Evolutionary conservation across 805 yeast genomes (phyloP).

Genomic region (Wickerhamiella qilinensis): DNA sequence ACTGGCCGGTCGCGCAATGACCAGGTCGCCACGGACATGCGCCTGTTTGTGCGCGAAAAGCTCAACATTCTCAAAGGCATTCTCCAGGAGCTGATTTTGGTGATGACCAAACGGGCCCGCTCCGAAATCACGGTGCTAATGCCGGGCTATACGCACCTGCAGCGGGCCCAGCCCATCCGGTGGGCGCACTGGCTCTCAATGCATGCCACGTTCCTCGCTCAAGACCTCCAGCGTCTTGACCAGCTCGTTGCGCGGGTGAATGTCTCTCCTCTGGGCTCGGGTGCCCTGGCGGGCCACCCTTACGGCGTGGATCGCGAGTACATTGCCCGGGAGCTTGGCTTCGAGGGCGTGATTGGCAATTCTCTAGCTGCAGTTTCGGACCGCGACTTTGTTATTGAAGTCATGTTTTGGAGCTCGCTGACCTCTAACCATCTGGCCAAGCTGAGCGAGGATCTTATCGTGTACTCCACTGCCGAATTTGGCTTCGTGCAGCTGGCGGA

Average conservation of each 20-base stretch:
- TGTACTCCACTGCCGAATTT: conserved; percentile 95
- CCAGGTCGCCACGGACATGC: conserved; percentile 98
- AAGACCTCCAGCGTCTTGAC: conserved; percentile 71
- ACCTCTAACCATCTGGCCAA: conserved; percentile 93
- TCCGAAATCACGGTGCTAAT: conserved; percentile 78
- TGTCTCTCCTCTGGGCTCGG: conserved; percentile 84
- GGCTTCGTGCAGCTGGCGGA: conserved; percentile 88
- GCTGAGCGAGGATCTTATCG: conserved; percentile 84
- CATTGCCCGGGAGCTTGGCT: conserved; percentile 66
- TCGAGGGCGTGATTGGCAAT: conserved; percentile 79
- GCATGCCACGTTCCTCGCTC: conserved; percentile 86
- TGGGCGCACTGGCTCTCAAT: conserved; percentile 97
- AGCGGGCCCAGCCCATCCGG: conserved; percentile 98
- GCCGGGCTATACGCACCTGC: conserved; percentile 99
- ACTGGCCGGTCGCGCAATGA: conserved; percentile 99
- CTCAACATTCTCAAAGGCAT: conserved; percentile 40
- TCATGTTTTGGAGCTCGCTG: conserved; percentile 87
- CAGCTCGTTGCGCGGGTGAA: conserved; percentile 75
- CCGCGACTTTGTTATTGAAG: conserved; percentile 92
- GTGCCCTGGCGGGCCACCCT: conserved; percentile 98
- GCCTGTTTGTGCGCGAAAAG: conserved; percentile 76
- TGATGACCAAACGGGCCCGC: conserved; percentile 60
- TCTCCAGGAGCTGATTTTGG: conserved; percentile 45
- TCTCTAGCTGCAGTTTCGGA: conserved; percentile 94
- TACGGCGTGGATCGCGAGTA: conserved; percentile 95